phyloP scores from a whole-genome alignment of 2,329 filamentous ascomycete genomes.

The Aureobasidium melanogenum region DNA sequence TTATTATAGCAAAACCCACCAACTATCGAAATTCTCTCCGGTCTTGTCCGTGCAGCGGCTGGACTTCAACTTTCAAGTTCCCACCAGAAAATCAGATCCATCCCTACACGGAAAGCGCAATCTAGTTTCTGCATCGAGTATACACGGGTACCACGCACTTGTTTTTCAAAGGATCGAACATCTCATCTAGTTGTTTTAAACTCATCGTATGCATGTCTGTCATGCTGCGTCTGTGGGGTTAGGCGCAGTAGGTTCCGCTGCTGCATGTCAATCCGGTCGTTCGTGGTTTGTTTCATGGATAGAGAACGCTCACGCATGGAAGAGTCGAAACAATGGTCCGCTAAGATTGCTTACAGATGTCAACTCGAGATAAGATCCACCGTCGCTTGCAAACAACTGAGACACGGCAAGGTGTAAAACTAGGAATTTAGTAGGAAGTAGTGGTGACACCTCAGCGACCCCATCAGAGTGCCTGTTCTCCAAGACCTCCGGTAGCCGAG shows the following conservation, averaged over 20 bases:
- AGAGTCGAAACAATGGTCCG: conserved; percentile 9
- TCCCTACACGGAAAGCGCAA: neutral
- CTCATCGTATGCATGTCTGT: conserved; percentile 11
- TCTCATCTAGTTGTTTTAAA: conserved; percentile 11
- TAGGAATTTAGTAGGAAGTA: too few species aligned
- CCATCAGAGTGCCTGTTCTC: neutral
- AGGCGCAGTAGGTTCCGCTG: conserved; percentile 12
- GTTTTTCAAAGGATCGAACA: neutral
- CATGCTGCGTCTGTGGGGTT: conserved; percentile 12
- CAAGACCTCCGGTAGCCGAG: neutral
- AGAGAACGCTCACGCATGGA: conserved; percentile 9
- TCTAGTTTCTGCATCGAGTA: conserved; percentile 7
- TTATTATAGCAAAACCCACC: neutral
- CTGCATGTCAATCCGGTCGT: conserved; percentile 9
- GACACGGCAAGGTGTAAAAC: conserved; percentile 7
- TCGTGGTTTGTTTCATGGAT: conserved; percentile 10
- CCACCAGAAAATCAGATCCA: neutral
- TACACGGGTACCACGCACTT: neutral
- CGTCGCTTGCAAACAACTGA: conserved; percentile 8
- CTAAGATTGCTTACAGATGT: conserved; percentile 11
- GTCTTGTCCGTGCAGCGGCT: conserved; percentile 7
- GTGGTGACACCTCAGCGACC: neutral
- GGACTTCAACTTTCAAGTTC: conserved; percentile 6
- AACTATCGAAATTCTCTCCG: conserved; percentile 11
- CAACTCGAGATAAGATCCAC: conserved; percentile 6